Base-by-base conservation (phyloP, 345 rosid genomes). In the Citrus reticulata region DNA sequence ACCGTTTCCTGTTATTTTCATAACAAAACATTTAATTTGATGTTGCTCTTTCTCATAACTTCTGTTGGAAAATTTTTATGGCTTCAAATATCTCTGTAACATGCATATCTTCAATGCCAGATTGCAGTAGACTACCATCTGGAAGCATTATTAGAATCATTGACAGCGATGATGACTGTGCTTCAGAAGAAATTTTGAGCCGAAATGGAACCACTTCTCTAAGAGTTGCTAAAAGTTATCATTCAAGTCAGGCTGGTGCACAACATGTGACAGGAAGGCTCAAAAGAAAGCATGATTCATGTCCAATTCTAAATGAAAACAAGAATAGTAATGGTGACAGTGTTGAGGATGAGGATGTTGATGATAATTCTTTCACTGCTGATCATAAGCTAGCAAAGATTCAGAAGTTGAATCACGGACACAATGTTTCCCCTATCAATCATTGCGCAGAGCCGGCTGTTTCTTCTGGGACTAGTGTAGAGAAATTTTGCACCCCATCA, bases 151-250 rank as follows among this genome's bases (percentile, higher is more conserved):
- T 90, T 14, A 77, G 68, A 78, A 78, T 86, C 22, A 39, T 17
- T 20, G 90, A 90, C 39, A 80, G 82, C 51, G 88, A 83, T 68
- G 89, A 85, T 46, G 84, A 78, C 20, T 46, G 27, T 75, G 27
- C 73, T 40, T 32, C 80, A 0, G 39, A 20, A 67, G 73, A 75
- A 63, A 65, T 14, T 39, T 73, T 19, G 54, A 49, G 55, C 49
- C 73, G 14, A 29, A 83, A 73, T 63, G 64, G 32, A 34, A 70
- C 0, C 25, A 32, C 70, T 54, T 57, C 72, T 34, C 60, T 29
- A 14, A 10, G 9, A 40, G 34, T 25, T 14, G 66, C 61, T 20
- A 72, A 54, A 9, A 37, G 25, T 62, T 71, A 57, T 25, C 32
- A 9, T 30, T 46, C 77, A 49, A 77, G 60, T 66, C 65, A 70